These are phyloP conservation scores for Dictyophora rubrovolvata DNA, from an alignment of 768 basidiomycete species.

Conservation along the genomic window DNA sequence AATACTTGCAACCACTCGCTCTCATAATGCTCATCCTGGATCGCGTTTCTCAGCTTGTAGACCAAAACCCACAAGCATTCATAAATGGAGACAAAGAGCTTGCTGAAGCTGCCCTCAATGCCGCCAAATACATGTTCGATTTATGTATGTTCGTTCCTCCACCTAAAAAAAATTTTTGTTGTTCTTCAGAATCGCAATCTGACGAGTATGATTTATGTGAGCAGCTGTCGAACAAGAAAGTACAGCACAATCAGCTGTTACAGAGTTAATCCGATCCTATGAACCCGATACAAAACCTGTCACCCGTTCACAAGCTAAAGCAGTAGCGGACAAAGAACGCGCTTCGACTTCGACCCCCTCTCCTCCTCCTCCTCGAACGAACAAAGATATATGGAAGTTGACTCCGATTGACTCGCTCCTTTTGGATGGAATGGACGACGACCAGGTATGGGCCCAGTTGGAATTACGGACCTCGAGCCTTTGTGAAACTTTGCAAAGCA, in stretches of 20 bases:
- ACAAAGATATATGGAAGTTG: conserved; percentile 24
- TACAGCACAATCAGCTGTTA: conserved; percentile 53
- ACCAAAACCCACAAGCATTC: conserved; percentile 43
- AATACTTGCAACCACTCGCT: neutral
- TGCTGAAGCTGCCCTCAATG: conserved; percentile 46
- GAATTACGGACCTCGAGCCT: conserved; percentile 70
- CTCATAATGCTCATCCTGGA: neutral
- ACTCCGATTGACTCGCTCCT: conserved; percentile 75
- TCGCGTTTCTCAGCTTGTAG: conserved; percentile 28
- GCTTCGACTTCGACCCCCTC: conserved; percentile 15
- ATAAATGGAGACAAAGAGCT: conserved; percentile 45
- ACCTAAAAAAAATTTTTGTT: neutral
- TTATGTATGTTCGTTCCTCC: conserved; percentile 38
- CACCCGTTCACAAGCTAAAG: conserved; percentile 57
- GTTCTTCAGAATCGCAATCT: neutral
- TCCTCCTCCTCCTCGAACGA: conserved; percentile 18
- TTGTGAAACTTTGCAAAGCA: conserved; percentile 55
- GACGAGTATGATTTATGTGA: neutral
- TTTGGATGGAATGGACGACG: conserved; percentile 67
- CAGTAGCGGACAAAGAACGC: conserved; percentile 29
- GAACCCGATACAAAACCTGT: conserved; percentile 59
- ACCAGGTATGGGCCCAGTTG: conserved; percentile 91
- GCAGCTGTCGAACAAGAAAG: conserved; percentile 44
- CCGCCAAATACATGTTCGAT: conserved; percentile 71
- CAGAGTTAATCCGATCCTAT: conserved; percentile 56